Evolutionary conservation across 2,329 filamentous ascomycete species (phyloP), one percentile per base, ranked within the genome.

Genomic region (Fusarium sororula): DNA sequence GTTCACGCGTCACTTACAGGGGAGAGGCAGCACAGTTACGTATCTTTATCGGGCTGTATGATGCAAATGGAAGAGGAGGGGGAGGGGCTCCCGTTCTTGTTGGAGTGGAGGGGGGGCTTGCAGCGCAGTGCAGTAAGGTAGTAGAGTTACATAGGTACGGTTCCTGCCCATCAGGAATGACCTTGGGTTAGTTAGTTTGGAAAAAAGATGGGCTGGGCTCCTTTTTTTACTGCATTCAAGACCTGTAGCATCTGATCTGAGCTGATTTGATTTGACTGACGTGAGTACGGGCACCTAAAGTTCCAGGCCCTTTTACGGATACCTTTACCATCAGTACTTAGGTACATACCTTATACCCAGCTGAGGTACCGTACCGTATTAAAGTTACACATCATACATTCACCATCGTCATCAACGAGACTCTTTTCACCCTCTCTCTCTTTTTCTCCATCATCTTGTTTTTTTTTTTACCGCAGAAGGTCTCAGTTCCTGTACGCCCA

Each of bases 31-130:
- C 60, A 57, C 10, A 61, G 63, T 68, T 60, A 63, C 45, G 51
- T 53, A 66, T 32, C 42, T 44, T 51, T 63, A 51, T 69, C 39
- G 20, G 26, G 20, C 45, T 62, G 66, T 68, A 77, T 78, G 76
- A 78, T 78, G 76, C 73, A 78, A 75, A 20, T 26, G 24, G 42
- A 44, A 74, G 67, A 28, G 69, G 72, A 66, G 73, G 73, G 64
- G 73, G 73, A 68, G 73, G 64, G 61, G 73, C 41, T 68, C 24
- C n/a, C n/a, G 41, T 37, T 63, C 41, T 41, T 55, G 48, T 63
- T 53, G 64, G 63, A 61, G 63, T 61, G 60, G 30, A n/a, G 28
- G 67, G 66, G 41, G 58, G 47, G 32, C 41, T 42, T 42, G 22
- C n/a, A 42, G 39, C 15, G 22, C 37, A n/a, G 22, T 32, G 47